phyloP scores from a whole-genome alignment of 768 basidiomycete genomes.

The Suillus sp. region DNA sequence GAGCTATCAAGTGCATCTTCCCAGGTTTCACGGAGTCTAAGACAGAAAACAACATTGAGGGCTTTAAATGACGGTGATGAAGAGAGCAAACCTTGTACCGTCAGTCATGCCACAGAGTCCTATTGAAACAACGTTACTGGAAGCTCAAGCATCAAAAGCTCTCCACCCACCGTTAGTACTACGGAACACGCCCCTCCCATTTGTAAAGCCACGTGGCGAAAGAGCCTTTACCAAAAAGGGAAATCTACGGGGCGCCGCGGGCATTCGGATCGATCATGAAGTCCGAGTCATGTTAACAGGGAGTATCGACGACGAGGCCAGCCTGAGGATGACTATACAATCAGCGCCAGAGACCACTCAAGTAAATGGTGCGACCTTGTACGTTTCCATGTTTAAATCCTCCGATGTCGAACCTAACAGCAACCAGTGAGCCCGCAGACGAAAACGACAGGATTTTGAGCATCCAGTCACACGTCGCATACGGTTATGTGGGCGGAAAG shows the following conservation, averaged over 20 bases:
- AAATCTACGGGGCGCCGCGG: neutral
- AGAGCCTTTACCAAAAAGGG: neutral
- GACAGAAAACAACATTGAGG: neutral
- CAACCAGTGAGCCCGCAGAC: neutral
- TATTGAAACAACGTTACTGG: conserved; percentile 4
- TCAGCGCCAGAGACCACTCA: neutral
- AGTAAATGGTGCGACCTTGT: neutral
- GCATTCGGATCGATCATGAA: neutral
- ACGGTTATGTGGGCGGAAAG: conserved; percentile 91
- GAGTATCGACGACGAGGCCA: neutral
- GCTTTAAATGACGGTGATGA: neutral
- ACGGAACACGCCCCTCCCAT: conserved; percentile 7
- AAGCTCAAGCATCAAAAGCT: neutral
- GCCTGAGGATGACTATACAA: neutral
- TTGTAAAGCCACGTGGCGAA: conserved; percentile 11
- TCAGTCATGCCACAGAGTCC: conserved; percentile 46
- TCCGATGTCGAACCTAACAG: neutral
- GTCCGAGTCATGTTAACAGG: neutral
- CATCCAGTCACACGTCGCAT: conserved; percentile 91
- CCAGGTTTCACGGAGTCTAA: conserved; percentile 83
- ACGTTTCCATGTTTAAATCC: neutral
- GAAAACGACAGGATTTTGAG: conserved; percentile 68
- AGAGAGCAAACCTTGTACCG: conserved; percentile 52
- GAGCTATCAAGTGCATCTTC: conserved; percentile 72
- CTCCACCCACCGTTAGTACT: neutral